Evolutionary conservation across 1,284 basidiomycete genomes (phyloP).

Genomic region (Ganoderma sinense): DNA sequence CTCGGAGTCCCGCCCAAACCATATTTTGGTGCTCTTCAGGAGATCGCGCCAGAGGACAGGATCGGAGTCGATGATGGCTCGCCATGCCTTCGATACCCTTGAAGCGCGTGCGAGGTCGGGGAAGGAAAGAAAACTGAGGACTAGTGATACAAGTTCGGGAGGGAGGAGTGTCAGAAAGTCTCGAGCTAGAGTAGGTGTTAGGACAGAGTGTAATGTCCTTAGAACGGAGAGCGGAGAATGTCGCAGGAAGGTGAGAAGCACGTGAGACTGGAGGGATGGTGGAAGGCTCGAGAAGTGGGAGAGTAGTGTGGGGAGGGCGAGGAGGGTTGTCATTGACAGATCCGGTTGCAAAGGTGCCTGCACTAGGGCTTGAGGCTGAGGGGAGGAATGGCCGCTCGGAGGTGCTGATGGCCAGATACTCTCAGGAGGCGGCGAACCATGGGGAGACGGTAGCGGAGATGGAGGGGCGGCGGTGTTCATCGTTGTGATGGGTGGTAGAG

Average conservation of each 20-base stretch:
- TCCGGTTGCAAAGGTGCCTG: constrained; percentile 81
- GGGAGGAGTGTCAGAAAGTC: constrained; percentile 89
- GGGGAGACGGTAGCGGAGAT: constrained; percentile 82
- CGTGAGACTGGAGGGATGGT: constrained; percentile 80
- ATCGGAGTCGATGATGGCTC: constrained; percentile 84
- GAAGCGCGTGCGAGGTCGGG: constrained; percentile 81
- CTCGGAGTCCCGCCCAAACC: constrained; percentile 85
- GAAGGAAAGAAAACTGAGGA: constrained; percentile 82
- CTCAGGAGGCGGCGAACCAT: constrained; percentile 80
- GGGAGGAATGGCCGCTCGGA: constrained; percentile 75
- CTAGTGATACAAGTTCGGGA: constrained; percentile 83
- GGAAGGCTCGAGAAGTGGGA: constrained; percentile 79
- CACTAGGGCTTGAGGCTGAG: constrained; percentile 60
- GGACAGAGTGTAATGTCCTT: constrained; percentile 82
- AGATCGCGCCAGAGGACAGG: constrained; percentile 86
- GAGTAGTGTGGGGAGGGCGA: constrained; percentile 81
- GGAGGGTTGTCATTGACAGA: constrained; percentile 75
- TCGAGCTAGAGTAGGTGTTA: constrained; percentile 85
- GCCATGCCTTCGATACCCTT: constrained; percentile 84
- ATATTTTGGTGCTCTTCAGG: constrained; percentile 78
- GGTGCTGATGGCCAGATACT: constrained; percentile 79
- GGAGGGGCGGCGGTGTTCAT: constrained; percentile 78
- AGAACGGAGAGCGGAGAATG: constrained; percentile 87
- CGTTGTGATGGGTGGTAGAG: constrained; percentile 61
- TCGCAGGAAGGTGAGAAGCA: constrained; percentile 83